Evolutionary conservation across 495 filamentous ascomycete genomes (phyloP).

Genomic region (Stereocaulon alpinum): DNA sequence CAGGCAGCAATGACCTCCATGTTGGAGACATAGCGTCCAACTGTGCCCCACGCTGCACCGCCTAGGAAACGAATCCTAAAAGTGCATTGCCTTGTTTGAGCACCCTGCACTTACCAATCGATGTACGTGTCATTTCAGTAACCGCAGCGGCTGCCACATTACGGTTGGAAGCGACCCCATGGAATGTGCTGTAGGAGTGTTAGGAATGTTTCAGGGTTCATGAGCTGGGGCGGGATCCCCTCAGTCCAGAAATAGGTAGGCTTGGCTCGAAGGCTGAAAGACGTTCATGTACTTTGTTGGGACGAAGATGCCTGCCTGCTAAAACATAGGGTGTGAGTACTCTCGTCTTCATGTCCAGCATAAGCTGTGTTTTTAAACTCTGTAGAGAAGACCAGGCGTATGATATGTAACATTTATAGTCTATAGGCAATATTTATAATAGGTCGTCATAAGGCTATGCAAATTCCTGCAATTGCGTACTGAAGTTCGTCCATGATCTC

Average conservation of each 20-base stretch:
- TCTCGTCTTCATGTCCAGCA: too few relatives aligned
- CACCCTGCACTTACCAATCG: background rate
- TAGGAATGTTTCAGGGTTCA: background rate
- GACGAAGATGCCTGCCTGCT: too few relatives aligned
- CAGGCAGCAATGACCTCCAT: slow-evolving; percentile 4
- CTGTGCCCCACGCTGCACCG: background rate
- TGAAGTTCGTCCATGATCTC: too few relatives aligned
- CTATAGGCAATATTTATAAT: background rate
- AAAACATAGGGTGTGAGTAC: too few relatives aligned
- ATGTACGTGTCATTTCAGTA: background rate
- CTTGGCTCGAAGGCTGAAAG: background rate
- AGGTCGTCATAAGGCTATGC: background rate
- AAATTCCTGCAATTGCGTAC: background rate
- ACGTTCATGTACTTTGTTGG: background rate
- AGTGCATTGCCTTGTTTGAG: background rate
- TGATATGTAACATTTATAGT: background rate
- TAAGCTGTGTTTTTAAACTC: too few relatives aligned
- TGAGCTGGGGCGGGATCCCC: too few relatives aligned
- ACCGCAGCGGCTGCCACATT: background rate
- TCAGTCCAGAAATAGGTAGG: background rate
- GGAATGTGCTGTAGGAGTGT: background rate
- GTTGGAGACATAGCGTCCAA: background rate
- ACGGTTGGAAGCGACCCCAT: background rate
- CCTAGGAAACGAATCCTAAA: background rate
- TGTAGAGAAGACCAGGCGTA: too few relatives aligned